Base-by-base conservation (phyloP, 805 yeast genomes). In the Saccharomyces kudriavzevii region DNA sequence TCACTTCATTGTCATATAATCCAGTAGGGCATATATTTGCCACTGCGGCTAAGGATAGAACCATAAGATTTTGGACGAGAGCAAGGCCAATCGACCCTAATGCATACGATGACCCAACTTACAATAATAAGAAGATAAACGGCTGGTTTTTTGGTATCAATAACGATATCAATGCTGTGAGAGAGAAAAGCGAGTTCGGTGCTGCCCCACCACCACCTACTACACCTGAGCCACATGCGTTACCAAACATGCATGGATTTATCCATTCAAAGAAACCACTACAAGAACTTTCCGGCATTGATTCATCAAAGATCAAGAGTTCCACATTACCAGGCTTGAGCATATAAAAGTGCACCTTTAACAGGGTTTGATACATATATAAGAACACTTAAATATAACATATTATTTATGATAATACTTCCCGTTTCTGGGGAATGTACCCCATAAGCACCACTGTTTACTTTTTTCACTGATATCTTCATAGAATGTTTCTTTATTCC, bases 1-100 rank as follows among this genome's bases (percentile, higher is more conserved):
- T 94, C 51, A 90, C 92, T 70, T 82, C 96, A 3, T 69, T 94
- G 53, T 92, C 91, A 56, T 94, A 90, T 66, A 97, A 91, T 70
- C 98, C 98, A 2, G 74, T 87, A 61, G 99, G 99, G 3, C 97
- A 94, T 70, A 74, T 92, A 50, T 73, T 94, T 35, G 84, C 95
- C 52, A 83, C 97, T 6, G 98, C 97, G 0, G 92, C 97, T 20
- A 89, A 94, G 54, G 99, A 94, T 69, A 81, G 94, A 65, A 83
- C 95, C 4, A 88, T 96, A 25, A 73, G 97, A 53, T 88, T 95
- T 70, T 94, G 99, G 99, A 83, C 91, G 29, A 77, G 99, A 50
- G 86, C 96, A 1, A 77, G 96, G 65, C 97, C 97, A 1, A 85
- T 84, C 60, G 99, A 94, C 72, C 86, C 89, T 0, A 80, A 79